Evolutionary conservation across 805 yeast genomes (phyloP).

Genomic region (Myxozyma sirexii): DNA sequence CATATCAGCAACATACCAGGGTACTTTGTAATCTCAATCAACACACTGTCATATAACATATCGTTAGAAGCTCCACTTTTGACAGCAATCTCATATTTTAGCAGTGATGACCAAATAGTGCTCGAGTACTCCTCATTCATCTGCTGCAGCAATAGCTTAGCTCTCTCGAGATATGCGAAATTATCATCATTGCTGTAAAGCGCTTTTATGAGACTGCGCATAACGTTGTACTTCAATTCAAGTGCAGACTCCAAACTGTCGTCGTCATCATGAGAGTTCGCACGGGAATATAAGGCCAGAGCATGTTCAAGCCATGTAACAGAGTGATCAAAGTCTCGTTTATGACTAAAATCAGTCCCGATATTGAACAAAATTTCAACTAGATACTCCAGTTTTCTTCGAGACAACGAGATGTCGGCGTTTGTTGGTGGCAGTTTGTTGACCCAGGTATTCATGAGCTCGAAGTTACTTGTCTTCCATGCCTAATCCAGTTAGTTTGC

Average conservation of each 20-base stretch:
- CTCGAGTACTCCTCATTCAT: constrained; percentile 24
- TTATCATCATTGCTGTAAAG: not conserved
- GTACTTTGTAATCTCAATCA: not conserved
- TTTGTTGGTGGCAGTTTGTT: constrained; percentile 7
- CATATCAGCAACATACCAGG: not conserved
- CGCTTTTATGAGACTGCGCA: constrained; percentile 16
- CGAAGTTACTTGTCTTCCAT: constrained; percentile 17
- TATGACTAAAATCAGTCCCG: constrained; percentile 11
- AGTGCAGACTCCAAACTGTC: not conserved
- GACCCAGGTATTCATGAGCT: constrained; percentile 22
- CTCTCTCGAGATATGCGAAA: constrained; percentile 1
- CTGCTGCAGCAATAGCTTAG: constrained; percentile 9
- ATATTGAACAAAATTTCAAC: constrained; percentile 17
- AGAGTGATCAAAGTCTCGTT: constrained; percentile 6
- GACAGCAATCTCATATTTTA: constrained; percentile 15
- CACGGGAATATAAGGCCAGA: constrained; percentile 1
- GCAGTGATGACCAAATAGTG: constrained; percentile 18
- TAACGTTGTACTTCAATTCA: constrained; percentile 15
- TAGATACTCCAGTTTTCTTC: constrained; percentile 14
- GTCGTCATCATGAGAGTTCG: not conserved
- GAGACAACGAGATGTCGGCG: not conserved
- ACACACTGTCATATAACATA: constrained; percentile 15
- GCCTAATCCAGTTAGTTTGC: constrained; percentile 2
- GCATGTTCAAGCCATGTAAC: constrained; percentile 16
- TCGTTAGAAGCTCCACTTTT: constrained; percentile 13